Evolutionary conservation across 2,329 filamentous ascomycete species (phyloP), one percentile per base, ranked within the genome.

Genomic region (Delphinella strobiligena): DNA sequence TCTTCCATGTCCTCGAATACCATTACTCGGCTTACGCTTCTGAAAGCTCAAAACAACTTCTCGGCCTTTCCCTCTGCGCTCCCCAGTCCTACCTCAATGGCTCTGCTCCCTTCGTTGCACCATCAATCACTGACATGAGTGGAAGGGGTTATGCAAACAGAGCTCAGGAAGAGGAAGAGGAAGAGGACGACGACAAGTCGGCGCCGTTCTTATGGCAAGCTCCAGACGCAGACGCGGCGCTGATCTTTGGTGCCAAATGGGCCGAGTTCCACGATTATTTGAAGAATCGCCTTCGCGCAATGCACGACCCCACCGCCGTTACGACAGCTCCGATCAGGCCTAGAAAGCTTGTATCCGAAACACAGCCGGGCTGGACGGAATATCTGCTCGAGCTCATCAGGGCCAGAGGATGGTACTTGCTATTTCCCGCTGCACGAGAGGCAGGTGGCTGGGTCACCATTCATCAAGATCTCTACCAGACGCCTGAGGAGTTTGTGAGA

Each of bases 231-330:
- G 82, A 91, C 47, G 88, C 89, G 1, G 75, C 79, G 9, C 68
- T 98, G 8, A 80, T 89, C 55, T 78, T 91, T 41, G 87, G 88
- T 32, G 75, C 86, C 35, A 87, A 81, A 53, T 98, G 91, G 91
- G 64, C 74, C 10, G 84, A 93, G 49, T 71, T 94, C 8, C 87
- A 95, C 55, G 73, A 77, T 9, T 91, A 93, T 50, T 71, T 93
- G 2, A 74, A 81, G 9, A 70, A 73, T 35, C 67, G 78, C 5
- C 62, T 88, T 8, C 48, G 55, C 11, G 53, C 50, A 17, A 47
- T 50, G 19, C 56, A 56, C 45, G 53, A 43, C 37, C 45, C 36
- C 38, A 43, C 14, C 19, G 45, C 35, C 4, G 27, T 36, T 8
- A 34, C 50, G 46, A n/a, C 47, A 41, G 18, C 37, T 36, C 46